These are phyloP conservation scores for Penicillium brasilianum DNA, from an alignment of 2,329 filamentous ascomycete species.

Conservation along the genomic window DNA sequence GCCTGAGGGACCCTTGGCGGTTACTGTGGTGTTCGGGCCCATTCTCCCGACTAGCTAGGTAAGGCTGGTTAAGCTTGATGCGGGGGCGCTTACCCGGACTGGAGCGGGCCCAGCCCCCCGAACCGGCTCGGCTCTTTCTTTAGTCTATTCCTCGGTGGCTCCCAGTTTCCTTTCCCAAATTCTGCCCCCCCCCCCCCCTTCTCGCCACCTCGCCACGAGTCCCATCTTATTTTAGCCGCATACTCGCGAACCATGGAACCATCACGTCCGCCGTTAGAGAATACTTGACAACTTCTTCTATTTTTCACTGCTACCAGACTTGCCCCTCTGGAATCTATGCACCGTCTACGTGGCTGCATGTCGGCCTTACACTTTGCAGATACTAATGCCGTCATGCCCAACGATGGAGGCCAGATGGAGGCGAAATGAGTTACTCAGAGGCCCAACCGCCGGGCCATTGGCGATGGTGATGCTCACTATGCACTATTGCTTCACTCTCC, in stretches of 20 bases:
- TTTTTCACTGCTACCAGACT: neutral
- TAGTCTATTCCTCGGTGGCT: neutral
- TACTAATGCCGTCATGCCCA: slow-evolving; percentile 48
- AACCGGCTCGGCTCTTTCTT: slow-evolving; percentile 6
- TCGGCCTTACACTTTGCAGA: slow-evolving; percentile 2
- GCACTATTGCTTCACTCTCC: neutral
- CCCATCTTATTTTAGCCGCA: slow-evolving; percentile 27
- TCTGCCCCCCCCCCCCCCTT: neutral
- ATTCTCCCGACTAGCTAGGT: neutral
- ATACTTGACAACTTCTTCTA: neutral
- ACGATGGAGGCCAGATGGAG: slow-evolving; percentile 38
- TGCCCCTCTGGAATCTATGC: neutral
- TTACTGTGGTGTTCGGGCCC: neutral
- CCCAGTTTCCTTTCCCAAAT: neutral
- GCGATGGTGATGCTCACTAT: neutral
- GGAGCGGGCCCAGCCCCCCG: slow-evolving; percentile 8
- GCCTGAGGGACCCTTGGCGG: neutral
- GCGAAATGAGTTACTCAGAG: slow-evolving; percentile 39
- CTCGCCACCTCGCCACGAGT: neutral
- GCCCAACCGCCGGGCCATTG: slow-evolving; percentile 11
- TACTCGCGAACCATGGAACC: slow-evolving; percentile 26
- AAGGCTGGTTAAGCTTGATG: slow-evolving; percentile 20
- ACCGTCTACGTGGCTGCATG: slow-evolving; percentile 2
- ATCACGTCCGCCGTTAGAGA: neutral
- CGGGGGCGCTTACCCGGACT: slow-evolving; percentile 15